Evolutionary conservation across 1,284 basidiomycete species (phyloP).

Genomic region (Ceratobasidium sp.): DNA sequence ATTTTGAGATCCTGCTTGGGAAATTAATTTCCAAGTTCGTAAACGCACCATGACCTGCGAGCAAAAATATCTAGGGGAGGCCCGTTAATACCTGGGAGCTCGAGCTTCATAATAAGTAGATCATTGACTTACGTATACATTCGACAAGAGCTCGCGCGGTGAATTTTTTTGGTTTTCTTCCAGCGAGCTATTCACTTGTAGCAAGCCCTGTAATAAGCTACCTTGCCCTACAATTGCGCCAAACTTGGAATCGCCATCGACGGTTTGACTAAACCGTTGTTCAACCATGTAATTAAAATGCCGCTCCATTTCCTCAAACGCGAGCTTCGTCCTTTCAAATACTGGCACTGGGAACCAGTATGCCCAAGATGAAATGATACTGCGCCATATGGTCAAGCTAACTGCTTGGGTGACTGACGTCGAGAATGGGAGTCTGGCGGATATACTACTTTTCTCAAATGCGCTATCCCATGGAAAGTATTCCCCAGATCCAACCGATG

Average conservation of each 20-base stretch:
- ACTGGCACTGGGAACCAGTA: neutral
- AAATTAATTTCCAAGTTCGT: neutral
- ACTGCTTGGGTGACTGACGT: slow-evolving; percentile 5
- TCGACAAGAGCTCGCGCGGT: slow-evolving; percentile 1
- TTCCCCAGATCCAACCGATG: slow-evolving; percentile 24
- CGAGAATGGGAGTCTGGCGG: neutral
- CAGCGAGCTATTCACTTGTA: neutral
- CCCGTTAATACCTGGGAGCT: neutral
- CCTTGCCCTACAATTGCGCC: neutral
- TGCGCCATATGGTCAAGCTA: neutral
- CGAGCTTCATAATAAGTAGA: too few relatives aligned
- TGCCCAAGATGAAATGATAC: slow-evolving; percentile 2
- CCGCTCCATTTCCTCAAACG: slow-evolving; percentile 16
- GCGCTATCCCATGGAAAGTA: slow-evolving; percentile 18
- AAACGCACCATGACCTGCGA: slow-evolving; percentile 25
- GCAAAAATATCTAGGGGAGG: neutral
- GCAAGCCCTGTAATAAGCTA: slow-evolving; percentile 4
- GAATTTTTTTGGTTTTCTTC: slow-evolving; percentile 9
- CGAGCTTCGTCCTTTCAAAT: neutral
- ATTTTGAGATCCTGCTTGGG: neutral
- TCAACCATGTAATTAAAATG: neutral
- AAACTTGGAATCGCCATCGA: neutral
- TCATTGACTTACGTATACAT: slow-evolving; percentile 20
- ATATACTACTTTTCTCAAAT: too few relatives aligned
- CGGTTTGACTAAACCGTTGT: neutral